phyloP scores from a whole-genome alignment of 257 asterid genomes.

The Scutellaria baicalensis region DNA sequence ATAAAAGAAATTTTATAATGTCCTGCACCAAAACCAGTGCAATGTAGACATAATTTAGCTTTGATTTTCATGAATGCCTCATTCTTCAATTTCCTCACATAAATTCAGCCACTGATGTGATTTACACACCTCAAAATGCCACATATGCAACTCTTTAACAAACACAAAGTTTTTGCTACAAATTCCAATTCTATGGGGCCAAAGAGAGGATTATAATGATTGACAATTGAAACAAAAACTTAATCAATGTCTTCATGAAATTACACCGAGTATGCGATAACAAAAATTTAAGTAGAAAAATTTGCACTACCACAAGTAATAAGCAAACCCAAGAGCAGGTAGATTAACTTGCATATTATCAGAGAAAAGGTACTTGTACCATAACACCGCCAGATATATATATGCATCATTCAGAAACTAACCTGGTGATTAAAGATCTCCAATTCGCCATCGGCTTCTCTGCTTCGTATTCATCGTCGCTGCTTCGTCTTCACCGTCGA shows the following conservation, averaged over 20 bases:
- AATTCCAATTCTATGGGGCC: not conserved
- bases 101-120: too few species aligned
- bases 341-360: not conserved
- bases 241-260: not conserved
- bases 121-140: too few species aligned
- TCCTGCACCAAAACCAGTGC: too few species aligned
- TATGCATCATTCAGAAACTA: not conserved
- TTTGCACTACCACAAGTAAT: not conserved
- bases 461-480: too few species aligned
- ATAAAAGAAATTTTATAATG: not conserved
- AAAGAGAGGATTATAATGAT: not conserved
- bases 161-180: too few species aligned
- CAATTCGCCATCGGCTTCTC: too few species aligned
- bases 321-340: not conserved
- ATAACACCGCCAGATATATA: slow-evolving; percentile 4
- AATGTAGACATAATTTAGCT: too few species aligned
- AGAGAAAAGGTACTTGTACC: not conserved
- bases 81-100: too few species aligned
- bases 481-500: too few species aligned
- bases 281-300: not conserved
- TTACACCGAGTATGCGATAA: not conserved
- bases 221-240: not conserved
- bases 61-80: too few species aligned
- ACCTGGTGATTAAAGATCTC: too few species aligned
- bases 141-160: too few species aligned